Conservation (phyloP, 345 rosid genomes). For the Capsella bursapastoris region DNA sequence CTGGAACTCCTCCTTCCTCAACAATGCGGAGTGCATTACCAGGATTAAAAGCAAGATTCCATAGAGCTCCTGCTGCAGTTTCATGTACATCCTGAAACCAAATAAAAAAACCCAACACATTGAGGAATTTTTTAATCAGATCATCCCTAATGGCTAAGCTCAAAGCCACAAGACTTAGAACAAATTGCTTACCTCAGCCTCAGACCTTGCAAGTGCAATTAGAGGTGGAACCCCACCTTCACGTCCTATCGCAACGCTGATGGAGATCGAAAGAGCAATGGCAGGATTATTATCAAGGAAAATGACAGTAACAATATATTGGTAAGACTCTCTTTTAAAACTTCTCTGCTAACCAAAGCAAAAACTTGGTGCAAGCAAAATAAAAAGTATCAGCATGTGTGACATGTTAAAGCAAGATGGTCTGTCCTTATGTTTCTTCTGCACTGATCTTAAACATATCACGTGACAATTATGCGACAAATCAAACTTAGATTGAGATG, state of each 20-base stretch:
- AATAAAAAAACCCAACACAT: slow-evolving; percentile 10
- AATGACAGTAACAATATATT: slow-evolving; percentile 20
- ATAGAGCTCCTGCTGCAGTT: slow-evolving; percentile 88
- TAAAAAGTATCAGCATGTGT: slow-evolving; percentile 12
- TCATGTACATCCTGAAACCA: slow-evolving; percentile 80
- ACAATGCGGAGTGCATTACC: slow-evolving; percentile 79
- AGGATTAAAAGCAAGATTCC: slow-evolving; percentile 86
- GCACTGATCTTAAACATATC: slow-evolving; percentile 7
- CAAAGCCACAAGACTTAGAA: slow-evolving; percentile 21
- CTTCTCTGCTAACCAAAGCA: slow-evolving; percentile 4
- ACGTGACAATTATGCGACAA: background rate
- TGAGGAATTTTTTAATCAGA: slow-evolving; percentile 9
- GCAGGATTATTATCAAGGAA: background rate
- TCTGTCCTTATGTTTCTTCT: background rate
- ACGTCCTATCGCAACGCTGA: slow-evolving; percentile 76
- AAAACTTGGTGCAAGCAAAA: slow-evolving; percentile 2
- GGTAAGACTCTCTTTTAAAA: background rate
- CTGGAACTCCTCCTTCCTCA: slow-evolving; percentile 85
- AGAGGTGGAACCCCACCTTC: slow-evolving; percentile 85
- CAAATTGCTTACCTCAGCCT: slow-evolving; percentile 61
- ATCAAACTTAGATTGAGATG: slow-evolving; percentile 7
- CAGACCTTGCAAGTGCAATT: slow-evolving; percentile 70
- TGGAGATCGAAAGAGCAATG: slow-evolving; percentile 2
- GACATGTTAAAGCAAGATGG: slow-evolving; percentile 21
- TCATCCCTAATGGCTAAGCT: slow-evolving; percentile 16